A percentile compares a stretch with the other conserved stretches of the same genome.
Conservation (phyloP, 2,329 filamentous ascomycete genomes). For the Mycosphaerella arachidis region DNA sequence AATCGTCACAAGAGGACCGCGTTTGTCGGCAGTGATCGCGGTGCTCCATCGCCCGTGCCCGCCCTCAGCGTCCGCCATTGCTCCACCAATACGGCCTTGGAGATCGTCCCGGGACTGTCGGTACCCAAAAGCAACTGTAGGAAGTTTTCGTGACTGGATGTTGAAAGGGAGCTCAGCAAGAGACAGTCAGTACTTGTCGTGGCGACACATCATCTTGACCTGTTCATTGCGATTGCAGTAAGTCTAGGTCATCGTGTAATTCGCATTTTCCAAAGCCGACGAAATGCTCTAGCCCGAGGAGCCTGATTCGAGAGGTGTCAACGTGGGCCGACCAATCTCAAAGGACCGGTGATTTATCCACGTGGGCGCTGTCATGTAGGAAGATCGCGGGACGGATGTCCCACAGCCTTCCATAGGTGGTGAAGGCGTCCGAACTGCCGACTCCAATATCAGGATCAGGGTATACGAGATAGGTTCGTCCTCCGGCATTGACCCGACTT, state of each 20-base stretch:
- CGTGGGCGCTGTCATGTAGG: background rate
- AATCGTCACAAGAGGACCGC: conserved; percentile 12
- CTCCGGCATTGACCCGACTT: background rate
- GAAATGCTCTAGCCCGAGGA: background rate
- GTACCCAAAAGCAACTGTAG: background rate
- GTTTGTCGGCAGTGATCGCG: conserved; percentile 8
- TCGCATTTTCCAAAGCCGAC: background rate
- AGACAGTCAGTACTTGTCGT: background rate
- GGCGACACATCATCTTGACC: background rate
- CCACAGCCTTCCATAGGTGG: no score
- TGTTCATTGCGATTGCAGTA: background rate
- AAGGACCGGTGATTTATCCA: background rate
- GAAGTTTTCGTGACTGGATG: background rate
- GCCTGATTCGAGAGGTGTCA: background rate
- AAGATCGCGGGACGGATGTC: background rate
- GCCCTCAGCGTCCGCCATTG: background rate
- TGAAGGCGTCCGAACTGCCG: no score
- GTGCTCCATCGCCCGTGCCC: conserved; percentile 6
- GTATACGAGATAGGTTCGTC: background rate
- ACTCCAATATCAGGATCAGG: background rate
- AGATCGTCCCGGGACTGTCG: background rate
- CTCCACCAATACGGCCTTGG: background rate
- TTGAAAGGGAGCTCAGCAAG: background rate
- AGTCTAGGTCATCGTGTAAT: background rate
- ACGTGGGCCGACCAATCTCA: background rate